These are phyloP conservation scores for Mycena rebaudengoi DNA, from an alignment of 768 basidiomycete genomes.

Conservation along the genomic window DNA sequence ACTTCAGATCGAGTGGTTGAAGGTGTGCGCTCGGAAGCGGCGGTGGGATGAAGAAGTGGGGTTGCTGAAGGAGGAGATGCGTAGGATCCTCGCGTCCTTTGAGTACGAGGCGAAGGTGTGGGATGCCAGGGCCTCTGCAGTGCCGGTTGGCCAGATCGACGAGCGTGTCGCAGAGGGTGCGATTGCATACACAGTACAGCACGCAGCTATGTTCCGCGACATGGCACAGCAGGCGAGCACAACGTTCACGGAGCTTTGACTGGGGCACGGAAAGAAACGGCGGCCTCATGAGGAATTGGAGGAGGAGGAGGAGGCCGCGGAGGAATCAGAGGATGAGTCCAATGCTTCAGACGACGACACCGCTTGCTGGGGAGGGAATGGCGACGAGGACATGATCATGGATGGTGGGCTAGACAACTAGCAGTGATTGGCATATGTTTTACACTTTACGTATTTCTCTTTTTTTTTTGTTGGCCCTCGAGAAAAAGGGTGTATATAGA, in stretches of 20 bases:
- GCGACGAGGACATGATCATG: no score
- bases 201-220: background rate
- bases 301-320: background rate
- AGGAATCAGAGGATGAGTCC: background rate
- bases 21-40: background rate
- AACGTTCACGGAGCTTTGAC: background rate
- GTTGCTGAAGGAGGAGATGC: constrained; percentile 15
- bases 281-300: background rate
- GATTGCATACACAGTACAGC: background rate
- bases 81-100: background rate
- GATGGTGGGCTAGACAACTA: no score
- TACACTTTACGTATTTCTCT: no score
- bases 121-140: background rate
- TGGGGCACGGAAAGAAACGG: background rate
- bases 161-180: background rate
- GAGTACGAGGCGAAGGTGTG: constrained; percentile 12
- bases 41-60: constrained; percentile 15
- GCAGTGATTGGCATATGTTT: no score
- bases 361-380: no score
- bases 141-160: background rate
- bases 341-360: no score
- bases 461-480: no score
- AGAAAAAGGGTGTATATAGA: no score
- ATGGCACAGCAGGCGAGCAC: background rate
- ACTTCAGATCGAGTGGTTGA: constrained; percentile 18